phyloP scores from a whole-genome alignment of 1,284 basidiomycete genomes.

The Ganoderma leucocontextum region DNA sequence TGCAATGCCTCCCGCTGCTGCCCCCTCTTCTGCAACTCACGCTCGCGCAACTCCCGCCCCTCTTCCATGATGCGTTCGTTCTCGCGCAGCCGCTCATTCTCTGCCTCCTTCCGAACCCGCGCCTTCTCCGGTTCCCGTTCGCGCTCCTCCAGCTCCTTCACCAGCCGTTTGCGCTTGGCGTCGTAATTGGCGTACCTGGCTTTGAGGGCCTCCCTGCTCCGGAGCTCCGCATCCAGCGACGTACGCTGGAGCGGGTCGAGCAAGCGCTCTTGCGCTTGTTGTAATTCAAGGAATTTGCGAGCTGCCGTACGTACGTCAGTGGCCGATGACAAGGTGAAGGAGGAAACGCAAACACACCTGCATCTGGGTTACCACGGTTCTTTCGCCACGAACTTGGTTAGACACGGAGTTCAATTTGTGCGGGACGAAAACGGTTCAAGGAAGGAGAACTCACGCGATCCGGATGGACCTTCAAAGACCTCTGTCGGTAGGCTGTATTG shows the following conservation, averaged over 20 bases:
- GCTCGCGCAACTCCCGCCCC: constrained; percentile 69
- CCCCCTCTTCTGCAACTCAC: constrained; percentile 56
- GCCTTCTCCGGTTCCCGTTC: constrained; percentile 85
- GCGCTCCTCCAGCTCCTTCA: constrained; percentile 87
- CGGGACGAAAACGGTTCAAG: background rate
- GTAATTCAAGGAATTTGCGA: constrained; percentile 88
- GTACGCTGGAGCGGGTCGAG: constrained; percentile 85
- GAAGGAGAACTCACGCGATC: constrained; percentile 70
- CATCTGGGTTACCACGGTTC: constrained; percentile 84
- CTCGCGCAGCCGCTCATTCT: constrained; percentile 65
- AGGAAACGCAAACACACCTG: constrained; percentile 53
- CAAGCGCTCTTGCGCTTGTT: constrained; percentile 87
- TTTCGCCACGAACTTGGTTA: constrained; percentile 40
- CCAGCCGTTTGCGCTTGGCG: constrained; percentile 79
- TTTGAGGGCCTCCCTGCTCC: constrained; percentile 74
- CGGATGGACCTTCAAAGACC: constrained; percentile 89
- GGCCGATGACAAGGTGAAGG: no score
- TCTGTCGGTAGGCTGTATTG: constrained; percentile 82
- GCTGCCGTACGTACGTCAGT: constrained; percentile 47
- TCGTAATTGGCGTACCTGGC: constrained; percentile 82
- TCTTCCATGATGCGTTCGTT: constrained; percentile 83
- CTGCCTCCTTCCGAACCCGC: constrained; percentile 64
- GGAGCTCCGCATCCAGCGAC: constrained; percentile 82
- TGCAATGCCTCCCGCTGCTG: constrained; percentile 42
- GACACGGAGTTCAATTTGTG: constrained; percentile 28